phyloP scores from a whole-genome alignment of 768 basidiomycete species.

The Russula sp. region DNA sequence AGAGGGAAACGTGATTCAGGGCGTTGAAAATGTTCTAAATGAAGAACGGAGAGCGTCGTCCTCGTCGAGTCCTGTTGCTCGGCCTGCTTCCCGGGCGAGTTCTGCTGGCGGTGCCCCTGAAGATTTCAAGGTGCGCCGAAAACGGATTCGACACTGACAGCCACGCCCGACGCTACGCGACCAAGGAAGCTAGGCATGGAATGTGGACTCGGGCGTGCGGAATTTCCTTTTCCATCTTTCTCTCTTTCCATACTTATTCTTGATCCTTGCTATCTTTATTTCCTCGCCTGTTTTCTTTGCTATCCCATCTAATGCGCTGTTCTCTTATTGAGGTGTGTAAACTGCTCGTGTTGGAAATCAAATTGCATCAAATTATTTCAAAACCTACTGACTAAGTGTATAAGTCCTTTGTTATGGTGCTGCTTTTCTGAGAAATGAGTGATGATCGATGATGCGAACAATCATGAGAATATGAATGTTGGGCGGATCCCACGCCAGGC shows the following conservation, averaged over 20 bases:
- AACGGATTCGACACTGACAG: constrained; percentile 36
- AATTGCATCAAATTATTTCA: not conserved
- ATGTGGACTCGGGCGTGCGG: not conserved
- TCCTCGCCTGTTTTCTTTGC: constrained; percentile 20
- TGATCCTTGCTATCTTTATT: constrained; percentile 29
- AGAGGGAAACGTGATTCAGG: not conserved
- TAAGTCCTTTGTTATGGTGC: not conserved
- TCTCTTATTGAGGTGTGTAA: constrained; percentile 1
- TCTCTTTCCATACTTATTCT: not conserved
- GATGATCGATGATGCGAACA: constrained; percentile 14
- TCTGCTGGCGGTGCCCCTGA: constrained; percentile 17
- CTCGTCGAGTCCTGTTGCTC: constrained; percentile 17
- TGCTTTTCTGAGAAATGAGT: not conserved
- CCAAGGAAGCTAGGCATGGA: not conserved
- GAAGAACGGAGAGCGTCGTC: constrained; percentile 7
- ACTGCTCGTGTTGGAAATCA: not conserved
- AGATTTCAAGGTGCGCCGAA: constrained; percentile 33
- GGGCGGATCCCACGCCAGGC: not conserved
- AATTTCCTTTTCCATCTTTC: constrained; percentile 10
- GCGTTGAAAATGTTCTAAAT: not conserved
- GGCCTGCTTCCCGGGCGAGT: constrained; percentile 34
- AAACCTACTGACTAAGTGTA: not conserved
- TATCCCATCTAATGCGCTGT: constrained; percentile 21
- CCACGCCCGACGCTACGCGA: too few relatives aligned
- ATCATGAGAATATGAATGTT: not conserved